Percentiles rank a stretch among this genome's conserved stretches.
Conservation (phyloP, 129 eudicot species). For the Helianthus tuberosus region DNA sequence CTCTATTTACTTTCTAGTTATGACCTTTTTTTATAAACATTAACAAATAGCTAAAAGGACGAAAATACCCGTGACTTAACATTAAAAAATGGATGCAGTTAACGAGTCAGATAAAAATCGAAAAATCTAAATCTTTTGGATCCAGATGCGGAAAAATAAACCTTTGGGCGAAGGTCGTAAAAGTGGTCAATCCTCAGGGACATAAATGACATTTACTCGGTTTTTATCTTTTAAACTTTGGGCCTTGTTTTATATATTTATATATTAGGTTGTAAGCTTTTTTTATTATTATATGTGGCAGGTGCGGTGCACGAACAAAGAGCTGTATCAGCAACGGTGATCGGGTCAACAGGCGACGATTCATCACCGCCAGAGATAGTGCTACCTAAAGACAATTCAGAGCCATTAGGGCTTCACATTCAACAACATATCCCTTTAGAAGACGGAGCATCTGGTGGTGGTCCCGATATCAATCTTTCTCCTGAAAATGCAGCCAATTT, state of each 20-base stretch:
- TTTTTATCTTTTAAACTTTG: neutral
- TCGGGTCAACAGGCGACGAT: constrained; percentile 77
- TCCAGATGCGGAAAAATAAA: no score
- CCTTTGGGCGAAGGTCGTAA: no score
- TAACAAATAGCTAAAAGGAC: no score
- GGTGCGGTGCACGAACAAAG: constrained; percentile 95
- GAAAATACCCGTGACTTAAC: no score
- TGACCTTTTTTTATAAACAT: no score
- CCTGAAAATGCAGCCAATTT: constrained; percentile 64
- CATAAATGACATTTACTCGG: no score
- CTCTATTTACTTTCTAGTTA: no score
- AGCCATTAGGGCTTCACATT: constrained; percentile 88
- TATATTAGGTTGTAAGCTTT: neutral
- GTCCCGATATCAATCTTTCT: constrained; percentile 81
- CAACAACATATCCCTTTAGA: constrained; percentile 73
- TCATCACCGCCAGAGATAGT: constrained; percentile 75
- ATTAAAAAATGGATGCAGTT: no score
- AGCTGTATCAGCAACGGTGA: constrained; percentile 76
- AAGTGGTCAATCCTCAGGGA: no score
- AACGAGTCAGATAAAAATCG: no score
- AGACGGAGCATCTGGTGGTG: constrained; percentile 48
- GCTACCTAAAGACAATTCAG: constrained; percentile 85
- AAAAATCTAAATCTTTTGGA: no score
- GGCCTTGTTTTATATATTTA: neutral
- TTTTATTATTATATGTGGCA: constrained; percentile 12